Evolutionary conservation across 345 rosid genomes (phyloP), one percentile per base, ranked within the genome.

Genomic region (Salix viminalis): DNA sequence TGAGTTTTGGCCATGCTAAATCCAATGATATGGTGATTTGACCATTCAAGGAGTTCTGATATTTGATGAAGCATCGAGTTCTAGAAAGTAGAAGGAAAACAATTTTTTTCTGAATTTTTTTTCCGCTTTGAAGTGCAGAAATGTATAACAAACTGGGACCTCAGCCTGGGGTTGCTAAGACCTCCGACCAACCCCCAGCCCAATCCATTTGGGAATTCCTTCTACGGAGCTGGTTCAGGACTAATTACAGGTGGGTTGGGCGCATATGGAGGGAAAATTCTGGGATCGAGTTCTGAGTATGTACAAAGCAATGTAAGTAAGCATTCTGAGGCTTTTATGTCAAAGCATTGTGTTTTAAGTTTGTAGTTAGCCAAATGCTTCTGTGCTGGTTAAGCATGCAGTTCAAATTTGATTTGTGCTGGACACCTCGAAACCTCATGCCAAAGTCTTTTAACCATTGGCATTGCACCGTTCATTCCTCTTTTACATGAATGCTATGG

Each of bases 241-340:
- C 87, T 96, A 70, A 91, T 96, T 74, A 84, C 86, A 36, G 90
- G 96, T 74, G 99, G 99, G 42, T 83, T 94, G 75, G 97, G 98
- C 67, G 99, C 97, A 42, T 96, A 94, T 73, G 97, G 98, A 28
- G 99, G 88, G 86, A 94, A 88, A 79, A 87, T 94, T 70, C 82
- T 96, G 18, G 98, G 99, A 19, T 91, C 98, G 7, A 93, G 98
- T 79, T 92, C 98, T 58, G 99, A 96, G 81, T 96, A 93, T 71
- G 98, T 96, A 79, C 99, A 95, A 87, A 94, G 99, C 84, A 96
- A 96, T 84, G 99, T 96, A 84, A 92, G 99, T 79, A 15, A 36
- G 76, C 78, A 66, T 69, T 67, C 72, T 28, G 34, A 58, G 74
- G 23, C 24, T 74, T 19, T 67, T 23, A 46, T 71, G 70, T 70